These are phyloP conservation scores for Microthlaspi erraticum DNA, from an alignment of 345 rosid species.

Conservation along the genomic window DNA sequence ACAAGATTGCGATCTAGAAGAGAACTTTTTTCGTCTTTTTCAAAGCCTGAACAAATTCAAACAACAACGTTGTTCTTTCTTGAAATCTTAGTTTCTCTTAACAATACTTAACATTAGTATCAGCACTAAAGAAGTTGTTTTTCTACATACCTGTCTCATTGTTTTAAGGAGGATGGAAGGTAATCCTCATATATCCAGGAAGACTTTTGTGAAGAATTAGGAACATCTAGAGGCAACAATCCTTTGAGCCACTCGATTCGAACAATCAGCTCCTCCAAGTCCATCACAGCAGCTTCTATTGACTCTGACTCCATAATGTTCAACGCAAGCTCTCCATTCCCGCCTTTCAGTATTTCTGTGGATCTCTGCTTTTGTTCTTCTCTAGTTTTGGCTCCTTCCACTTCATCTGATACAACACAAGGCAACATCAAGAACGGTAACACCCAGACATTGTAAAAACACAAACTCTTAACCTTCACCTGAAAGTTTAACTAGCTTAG, in stretches of 20 bases:
- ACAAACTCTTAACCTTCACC: too few relatives aligned
- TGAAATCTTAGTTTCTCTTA: too few relatives aligned
- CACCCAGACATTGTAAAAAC: too few relatives aligned
- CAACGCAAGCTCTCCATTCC: conserved; percentile 33
- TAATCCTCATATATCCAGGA: conserved; percentile 29
- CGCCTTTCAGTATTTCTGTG: conserved; percentile 43
- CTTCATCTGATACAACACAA: conserved; percentile 16
- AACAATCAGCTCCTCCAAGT: conserved; percentile 64
- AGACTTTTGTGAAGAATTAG: neutral
- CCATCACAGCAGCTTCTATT: conserved; percentile 65
- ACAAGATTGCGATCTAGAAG: too few relatives aligned
- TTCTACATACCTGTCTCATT: neutral
- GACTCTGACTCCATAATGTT: conserved; percentile 54
- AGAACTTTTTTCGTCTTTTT: too few relatives aligned
- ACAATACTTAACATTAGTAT: too few relatives aligned
- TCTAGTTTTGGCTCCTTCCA: neutral
- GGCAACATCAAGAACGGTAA: too few relatives aligned
- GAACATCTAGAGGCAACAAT: conserved; percentile 42
- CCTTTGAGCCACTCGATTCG: conserved; percentile 62
- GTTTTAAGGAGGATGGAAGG: conserved; percentile 3
- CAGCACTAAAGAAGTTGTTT: too few relatives aligned
- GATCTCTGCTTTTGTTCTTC: conserved; percentile 12
- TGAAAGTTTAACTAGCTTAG: conserved; percentile 11
- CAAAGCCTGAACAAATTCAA: too few relatives aligned
- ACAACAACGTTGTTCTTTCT: too few relatives aligned